These are phyloP conservation scores for Cadophora sp. DNA, from an alignment of 2,329 filamentous ascomycete species.

Conservation along the genomic window DNA sequence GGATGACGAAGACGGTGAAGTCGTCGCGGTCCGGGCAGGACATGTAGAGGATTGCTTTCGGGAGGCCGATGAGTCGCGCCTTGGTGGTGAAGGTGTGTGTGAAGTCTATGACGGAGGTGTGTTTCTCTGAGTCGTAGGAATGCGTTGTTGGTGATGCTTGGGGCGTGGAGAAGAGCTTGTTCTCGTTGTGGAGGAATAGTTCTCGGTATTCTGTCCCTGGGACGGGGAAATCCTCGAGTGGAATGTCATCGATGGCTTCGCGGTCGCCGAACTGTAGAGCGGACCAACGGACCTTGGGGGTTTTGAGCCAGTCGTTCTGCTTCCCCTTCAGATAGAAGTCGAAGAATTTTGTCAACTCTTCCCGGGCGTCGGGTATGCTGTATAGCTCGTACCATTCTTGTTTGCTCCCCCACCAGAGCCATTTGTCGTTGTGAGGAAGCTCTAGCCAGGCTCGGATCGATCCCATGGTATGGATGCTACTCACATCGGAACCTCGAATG, in stretches of 20 bases:
- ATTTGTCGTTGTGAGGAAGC: conserved; percentile 26
- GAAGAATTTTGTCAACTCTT: conserved; percentile 53
- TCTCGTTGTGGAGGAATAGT: conserved; percentile 42
- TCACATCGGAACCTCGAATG: conserved; percentile 23
- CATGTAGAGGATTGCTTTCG: conserved; percentile 56
- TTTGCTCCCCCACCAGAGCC: conserved; percentile 35
- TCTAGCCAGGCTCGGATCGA: conserved; percentile 18
- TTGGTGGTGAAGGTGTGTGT: conserved; percentile 49
- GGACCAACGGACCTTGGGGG: conserved; percentile 53
- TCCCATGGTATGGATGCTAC: conserved; percentile 25
- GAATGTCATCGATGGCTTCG: conserved; percentile 45
- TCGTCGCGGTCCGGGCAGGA: conserved; percentile 52
- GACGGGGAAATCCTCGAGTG: conserved; percentile 46
- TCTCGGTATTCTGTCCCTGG: conserved; percentile 46
- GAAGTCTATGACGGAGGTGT: conserved; percentile 46
- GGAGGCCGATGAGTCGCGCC: conserved; percentile 52
- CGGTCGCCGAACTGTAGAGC: conserved; percentile 31
- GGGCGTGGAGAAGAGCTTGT: background rate
- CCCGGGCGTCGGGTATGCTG: conserved; percentile 41
- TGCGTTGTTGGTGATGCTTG: conserved; percentile 21
- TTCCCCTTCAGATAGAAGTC: conserved; percentile 53
- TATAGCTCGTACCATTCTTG: conserved; percentile 57
- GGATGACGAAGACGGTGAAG: conserved; percentile 52
- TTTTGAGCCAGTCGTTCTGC: conserved; percentile 55
- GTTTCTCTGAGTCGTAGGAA: conserved; percentile 45